phyloP scores from a whole-genome alignment of 2,329 filamentous ascomycete species.

The Coniochaeta prunicola region DNA sequence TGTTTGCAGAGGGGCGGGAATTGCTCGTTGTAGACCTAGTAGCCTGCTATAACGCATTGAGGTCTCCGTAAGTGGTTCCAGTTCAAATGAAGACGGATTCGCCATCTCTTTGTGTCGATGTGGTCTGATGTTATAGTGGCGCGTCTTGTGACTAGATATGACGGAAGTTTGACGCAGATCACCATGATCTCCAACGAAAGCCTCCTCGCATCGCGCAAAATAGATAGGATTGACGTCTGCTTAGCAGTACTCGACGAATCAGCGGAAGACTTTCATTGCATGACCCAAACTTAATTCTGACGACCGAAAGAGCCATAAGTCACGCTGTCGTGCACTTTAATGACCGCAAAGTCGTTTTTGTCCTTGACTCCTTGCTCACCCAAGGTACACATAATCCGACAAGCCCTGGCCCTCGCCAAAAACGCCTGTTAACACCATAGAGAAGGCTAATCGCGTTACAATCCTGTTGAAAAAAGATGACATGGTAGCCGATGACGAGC shows the following conservation, averaged over 20 bases:
- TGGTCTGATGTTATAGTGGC: not conserved
- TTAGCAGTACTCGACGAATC: not conserved
- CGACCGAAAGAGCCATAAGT: not conserved
- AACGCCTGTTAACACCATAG: too few species aligned
- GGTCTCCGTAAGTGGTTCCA: not conserved
- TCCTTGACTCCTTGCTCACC: too few species aligned
- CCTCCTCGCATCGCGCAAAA: not conserved
- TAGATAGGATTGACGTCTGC: not conserved
- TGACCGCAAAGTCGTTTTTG: too few species aligned
- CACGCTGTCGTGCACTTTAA: not conserved
- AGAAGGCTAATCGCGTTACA: not conserved
- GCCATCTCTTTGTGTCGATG: not conserved
- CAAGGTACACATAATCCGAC: too few species aligned
- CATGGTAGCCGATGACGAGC: not conserved
- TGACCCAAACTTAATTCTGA: not conserved
- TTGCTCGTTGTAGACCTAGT: not conserved
- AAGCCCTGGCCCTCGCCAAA: too few species aligned
- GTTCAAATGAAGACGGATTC: not conserved
- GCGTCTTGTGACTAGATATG: not conserved
- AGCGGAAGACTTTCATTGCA: not conserved
- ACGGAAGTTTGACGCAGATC: not conserved
- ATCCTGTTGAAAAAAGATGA: not conserved
- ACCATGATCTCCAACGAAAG: not conserved
- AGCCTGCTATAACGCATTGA: not conserved
- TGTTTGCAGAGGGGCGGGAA: not conserved